These are phyloP conservation scores for Colletotrichum coccodes DNA, from an alignment of 2,329 filamentous ascomycete genomes.

Conservation along the genomic window DNA sequence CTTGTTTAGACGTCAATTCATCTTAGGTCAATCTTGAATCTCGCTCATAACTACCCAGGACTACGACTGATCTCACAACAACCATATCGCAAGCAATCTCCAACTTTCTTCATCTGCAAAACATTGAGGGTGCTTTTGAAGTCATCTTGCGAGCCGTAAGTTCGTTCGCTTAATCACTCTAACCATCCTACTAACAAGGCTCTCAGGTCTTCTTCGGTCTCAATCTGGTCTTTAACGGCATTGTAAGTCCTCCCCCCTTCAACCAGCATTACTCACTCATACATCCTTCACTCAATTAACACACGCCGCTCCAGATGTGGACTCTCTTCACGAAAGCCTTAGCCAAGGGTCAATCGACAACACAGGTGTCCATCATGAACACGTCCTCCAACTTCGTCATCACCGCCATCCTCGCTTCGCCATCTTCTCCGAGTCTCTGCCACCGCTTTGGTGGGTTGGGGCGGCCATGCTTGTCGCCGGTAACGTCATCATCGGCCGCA, in stretches of 20 bases:
- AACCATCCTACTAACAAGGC: slow-evolving; percentile 1
- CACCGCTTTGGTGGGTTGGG: slow-evolving; percentile 81
- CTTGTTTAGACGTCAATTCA: background rate
- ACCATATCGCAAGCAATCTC: slow-evolving; percentile 58
- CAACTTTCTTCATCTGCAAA: slow-evolving; percentile 52
- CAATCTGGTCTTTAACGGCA: slow-evolving; percentile 79
- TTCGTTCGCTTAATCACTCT: background rate
- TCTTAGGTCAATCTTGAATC: background rate
- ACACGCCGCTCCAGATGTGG: slow-evolving; percentile 74
- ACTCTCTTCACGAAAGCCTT: slow-evolving; percentile 83
- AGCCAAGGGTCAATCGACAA: slow-evolving; percentile 78
- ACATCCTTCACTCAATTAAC: background rate
- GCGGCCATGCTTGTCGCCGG: slow-evolving; percentile 78
- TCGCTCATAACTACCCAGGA: slow-evolving; percentile 47
- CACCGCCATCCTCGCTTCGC: slow-evolving; percentile 75
- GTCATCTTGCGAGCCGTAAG: slow-evolving; percentile 60
- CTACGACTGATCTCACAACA: slow-evolving; percentile 65
- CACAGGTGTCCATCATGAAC: slow-evolving; percentile 84
- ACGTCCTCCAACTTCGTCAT: slow-evolving; percentile 85
- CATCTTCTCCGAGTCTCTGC: slow-evolving; percentile 78
- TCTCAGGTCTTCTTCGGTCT: slow-evolving; percentile 76
- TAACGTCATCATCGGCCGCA: slow-evolving; percentile 80
- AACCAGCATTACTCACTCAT: background rate
- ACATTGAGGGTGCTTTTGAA: slow-evolving; percentile 56
- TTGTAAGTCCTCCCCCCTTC: slow-evolving; percentile 60